Conservation (phyloP, 805 yeast genomes). For the Kazachstania viticola region DNA sequence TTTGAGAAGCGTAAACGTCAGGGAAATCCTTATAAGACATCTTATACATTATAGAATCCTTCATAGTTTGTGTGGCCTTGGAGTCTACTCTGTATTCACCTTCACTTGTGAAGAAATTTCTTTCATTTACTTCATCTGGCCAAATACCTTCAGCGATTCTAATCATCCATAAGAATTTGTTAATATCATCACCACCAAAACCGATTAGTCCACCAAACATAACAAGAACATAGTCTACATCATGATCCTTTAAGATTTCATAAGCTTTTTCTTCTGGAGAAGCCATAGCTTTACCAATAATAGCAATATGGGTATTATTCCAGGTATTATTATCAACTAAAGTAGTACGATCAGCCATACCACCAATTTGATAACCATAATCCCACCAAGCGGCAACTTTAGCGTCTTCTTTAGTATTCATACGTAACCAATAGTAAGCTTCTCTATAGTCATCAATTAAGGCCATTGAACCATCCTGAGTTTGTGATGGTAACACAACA, state of each 20-base stretch:
- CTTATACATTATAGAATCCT: slow-evolving; percentile 84
- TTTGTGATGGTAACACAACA: slow-evolving; percentile 73
- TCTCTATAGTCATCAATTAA: slow-evolving; percentile 96
- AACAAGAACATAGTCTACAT: slow-evolving; percentile 87
- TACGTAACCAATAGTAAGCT: slow-evolving; percentile 96
- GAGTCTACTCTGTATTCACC: slow-evolving; percentile 88
- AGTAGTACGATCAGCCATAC: slow-evolving; percentile 99
- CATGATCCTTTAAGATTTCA: slow-evolving; percentile 77
- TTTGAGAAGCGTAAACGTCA: slow-evolving; percentile 45
- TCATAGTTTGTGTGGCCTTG: slow-evolving; percentile 75
- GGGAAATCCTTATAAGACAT: slow-evolving; percentile 82
- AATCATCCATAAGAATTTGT: slow-evolving; percentile 97
- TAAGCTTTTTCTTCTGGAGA: slow-evolving; percentile 81
- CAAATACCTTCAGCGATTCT: slow-evolving; percentile 97
- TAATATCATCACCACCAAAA: slow-evolving; percentile 90
- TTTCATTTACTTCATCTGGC: slow-evolving; percentile 95
- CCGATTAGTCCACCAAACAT: slow-evolving; percentile 93
- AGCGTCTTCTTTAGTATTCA: slow-evolving; percentile 95
- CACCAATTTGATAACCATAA: slow-evolving; percentile 98
- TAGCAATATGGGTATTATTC: slow-evolving; percentile 98
- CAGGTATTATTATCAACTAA: slow-evolving; percentile 97
- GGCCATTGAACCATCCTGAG: slow-evolving; percentile 74
- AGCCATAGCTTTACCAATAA: slow-evolving; percentile 97
- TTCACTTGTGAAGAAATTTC: slow-evolving; percentile 66
- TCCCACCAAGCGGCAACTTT: slow-evolving; percentile 99